Evolutionary conservation across 108 stramenopile genomes (phyloP).

Genomic region (Cyclotella cryptica): DNA sequence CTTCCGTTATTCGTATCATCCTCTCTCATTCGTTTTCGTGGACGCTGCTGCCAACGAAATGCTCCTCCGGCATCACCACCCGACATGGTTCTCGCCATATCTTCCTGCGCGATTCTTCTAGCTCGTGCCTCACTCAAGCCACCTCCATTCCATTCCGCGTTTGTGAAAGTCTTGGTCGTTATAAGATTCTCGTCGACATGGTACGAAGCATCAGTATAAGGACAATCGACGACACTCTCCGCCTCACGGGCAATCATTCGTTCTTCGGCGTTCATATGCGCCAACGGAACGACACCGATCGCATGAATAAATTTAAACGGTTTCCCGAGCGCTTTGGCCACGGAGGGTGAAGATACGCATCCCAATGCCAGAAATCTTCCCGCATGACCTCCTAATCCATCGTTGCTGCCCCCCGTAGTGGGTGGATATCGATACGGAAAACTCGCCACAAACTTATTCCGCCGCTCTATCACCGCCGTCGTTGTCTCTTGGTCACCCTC

Average conservation of each 20-base stretch:
- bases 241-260: slow-evolving; percentile 41
- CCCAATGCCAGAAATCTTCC: slow-evolving; percentile 81
- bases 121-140: slow-evolving; percentile 72
- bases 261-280: slow-evolving; percentile 46
- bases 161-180: too few relatives aligned
- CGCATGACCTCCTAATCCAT: slow-evolving; percentile 47
- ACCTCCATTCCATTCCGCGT: neutral
- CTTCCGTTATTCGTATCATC: slow-evolving; percentile 22
- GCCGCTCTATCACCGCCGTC: neutral
- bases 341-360: slow-evolving; percentile 48
- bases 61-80: slow-evolving; percentile 30
- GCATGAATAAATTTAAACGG: slow-evolving; percentile 86
- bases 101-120: slow-evolving; percentile 61
- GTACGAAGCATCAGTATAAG: slow-evolving; percentile 65
- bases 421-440: slow-evolving; percentile 58
- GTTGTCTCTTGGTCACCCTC: neutral
- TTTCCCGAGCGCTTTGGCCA: slow-evolving; percentile 57
- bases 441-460: slow-evolving; percentile 55
- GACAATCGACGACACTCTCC: slow-evolving; percentile 59
- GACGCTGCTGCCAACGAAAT: slow-evolving; percentile 59
- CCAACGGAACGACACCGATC: slow-evolving; percentile 77
- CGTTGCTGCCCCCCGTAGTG: neutral
- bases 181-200: slow-evolving; percentile 19
- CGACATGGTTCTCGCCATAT: slow-evolving; percentile 28
- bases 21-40: slow-evolving; percentile 48